A percentile compares a stretch with the other conserved stretches of the same genome.
These are phyloP conservation scores for Hygrophoropsis aurantiaca DNA, from an alignment of 768 basidiomycete genomes.

Conservation along the genomic window DNA sequence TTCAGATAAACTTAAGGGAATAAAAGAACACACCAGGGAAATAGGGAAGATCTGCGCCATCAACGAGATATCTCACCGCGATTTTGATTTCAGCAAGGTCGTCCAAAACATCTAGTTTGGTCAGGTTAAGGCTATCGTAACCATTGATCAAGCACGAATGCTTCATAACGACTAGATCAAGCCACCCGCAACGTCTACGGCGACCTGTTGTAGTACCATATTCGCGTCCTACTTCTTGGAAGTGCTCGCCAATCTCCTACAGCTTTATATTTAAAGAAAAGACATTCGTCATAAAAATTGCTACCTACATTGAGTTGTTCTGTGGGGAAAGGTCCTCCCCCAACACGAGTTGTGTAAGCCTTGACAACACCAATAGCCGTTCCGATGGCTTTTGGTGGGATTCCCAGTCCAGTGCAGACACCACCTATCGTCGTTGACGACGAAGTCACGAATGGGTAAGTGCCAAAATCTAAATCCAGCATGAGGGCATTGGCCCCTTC, in stretches of 20 bases:
- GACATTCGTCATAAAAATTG: not conserved
- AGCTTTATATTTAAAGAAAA: constrained; percentile 4
- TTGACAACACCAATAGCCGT: constrained; percentile 91
- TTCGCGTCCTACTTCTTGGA: constrained; percentile 93
- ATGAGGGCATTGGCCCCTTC: constrained; percentile 98
- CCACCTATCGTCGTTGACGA: constrained; percentile 93
- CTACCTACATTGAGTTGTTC: constrained; percentile 83
- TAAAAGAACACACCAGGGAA: constrained; percentile 73
- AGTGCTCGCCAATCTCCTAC: constrained; percentile 77
- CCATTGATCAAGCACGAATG: constrained; percentile 95
- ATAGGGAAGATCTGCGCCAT: constrained; percentile 74
- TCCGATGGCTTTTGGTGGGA: constrained; percentile 89
- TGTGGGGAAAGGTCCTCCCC: constrained; percentile 97
- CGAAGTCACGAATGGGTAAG: constrained; percentile 97
- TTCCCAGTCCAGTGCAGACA: constrained; percentile 95
- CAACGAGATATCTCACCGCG: constrained; percentile 73
- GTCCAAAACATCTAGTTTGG: constrained; percentile 94
- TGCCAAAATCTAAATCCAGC: constrained; percentile 98
- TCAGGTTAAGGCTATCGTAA: constrained; percentile 90
- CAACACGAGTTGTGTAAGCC: constrained; percentile 97
- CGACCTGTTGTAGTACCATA: constrained; percentile 93
- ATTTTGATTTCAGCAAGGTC: constrained; percentile 84
- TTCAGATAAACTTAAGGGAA: not conserved
- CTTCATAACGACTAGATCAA: constrained; percentile 92
- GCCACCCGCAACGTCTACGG: constrained; percentile 92